A percentile compares a stretch with the other conserved stretches of the same genome.
Conservation (phyloP, 768 basidiomycete species). For the Artomyces pyxidatus region DNA sequence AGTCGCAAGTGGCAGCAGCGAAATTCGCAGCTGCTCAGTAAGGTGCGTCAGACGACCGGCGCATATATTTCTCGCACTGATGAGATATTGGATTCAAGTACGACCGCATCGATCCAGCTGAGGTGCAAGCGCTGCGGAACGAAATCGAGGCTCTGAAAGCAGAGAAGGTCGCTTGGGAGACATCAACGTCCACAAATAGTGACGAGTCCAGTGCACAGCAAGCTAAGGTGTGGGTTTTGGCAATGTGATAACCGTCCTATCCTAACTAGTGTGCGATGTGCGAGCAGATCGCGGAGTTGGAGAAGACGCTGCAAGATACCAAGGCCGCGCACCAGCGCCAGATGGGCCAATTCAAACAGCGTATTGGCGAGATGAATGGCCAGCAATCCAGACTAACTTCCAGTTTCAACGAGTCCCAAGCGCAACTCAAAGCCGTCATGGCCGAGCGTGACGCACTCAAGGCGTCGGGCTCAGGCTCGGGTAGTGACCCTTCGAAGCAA, state of each 20-base stretch:
- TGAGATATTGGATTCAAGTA: constrained; percentile 38
- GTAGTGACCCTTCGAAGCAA: constrained; percentile 2
- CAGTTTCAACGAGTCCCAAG: constrained; percentile 16
- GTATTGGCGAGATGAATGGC: constrained; percentile 8
- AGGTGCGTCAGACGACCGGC: constrained; percentile 36
- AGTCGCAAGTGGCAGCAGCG: constrained; percentile 79
- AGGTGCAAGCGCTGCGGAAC: constrained; percentile 71
- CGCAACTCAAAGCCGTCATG: constrained; percentile 17
- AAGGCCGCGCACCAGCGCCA: constrained; percentile 10
- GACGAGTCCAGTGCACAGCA: constrained; percentile 3
- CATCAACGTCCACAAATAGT: background rate
- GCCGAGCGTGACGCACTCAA: constrained; percentile 28
- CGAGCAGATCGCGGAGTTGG: constrained; percentile 14
- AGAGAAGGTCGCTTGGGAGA: constrained; percentile 18
- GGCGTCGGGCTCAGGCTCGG: constrained; percentile 19
- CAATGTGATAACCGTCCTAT: background rate
- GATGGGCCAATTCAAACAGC: constrained; percentile 12
- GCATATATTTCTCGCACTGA: background rate
- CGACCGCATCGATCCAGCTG: constrained; percentile 82
- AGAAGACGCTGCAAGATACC: constrained; percentile 10
- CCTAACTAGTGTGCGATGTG: background rate
- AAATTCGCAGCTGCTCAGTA: constrained; percentile 70
- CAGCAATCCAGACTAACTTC: constrained; percentile 12
- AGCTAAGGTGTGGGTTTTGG: constrained; percentile 15
- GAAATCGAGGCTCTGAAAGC: constrained; percentile 44